phyloP scores from a whole-genome alignment of 768 basidiomycete species.

The Neoboletus magnificus region DNA sequence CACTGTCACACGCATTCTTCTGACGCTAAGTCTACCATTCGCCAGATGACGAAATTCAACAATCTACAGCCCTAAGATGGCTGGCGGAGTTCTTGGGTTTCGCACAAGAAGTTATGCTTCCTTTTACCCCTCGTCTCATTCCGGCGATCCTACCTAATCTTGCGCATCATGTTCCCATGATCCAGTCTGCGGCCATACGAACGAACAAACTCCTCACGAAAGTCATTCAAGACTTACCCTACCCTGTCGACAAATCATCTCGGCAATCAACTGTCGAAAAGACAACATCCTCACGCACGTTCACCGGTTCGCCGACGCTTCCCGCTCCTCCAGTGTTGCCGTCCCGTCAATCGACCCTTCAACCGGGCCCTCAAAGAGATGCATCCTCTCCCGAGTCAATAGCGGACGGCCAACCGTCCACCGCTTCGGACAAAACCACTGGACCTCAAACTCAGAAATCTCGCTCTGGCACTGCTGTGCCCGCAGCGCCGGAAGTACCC shows the following conservation, averaged over 20 bases:
- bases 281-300: slow-evolving; percentile 35
- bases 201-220: slow-evolving; percentile 83
- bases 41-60: slow-evolving; percentile 86
- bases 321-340: slow-evolving; percentile 36
- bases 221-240: slow-evolving; percentile 83
- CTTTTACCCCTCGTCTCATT: slow-evolving; percentile 90
- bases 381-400: slow-evolving; percentile 44
- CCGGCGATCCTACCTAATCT: slow-evolving; percentile 92
- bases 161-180: slow-evolving; percentile 85
- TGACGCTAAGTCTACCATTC: background rate
- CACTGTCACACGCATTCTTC: slow-evolving; percentile 1
- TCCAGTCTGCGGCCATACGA: slow-evolving; percentile 79
- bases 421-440: slow-evolving; percentile 37
- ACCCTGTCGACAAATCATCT: slow-evolving; percentile 51
- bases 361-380: slow-evolving; percentile 44
- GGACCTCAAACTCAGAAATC: slow-evolving; percentile 34
- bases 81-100: slow-evolving; percentile 86
- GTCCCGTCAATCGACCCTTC: slow-evolving; percentile 51
- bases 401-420: slow-evolving; percentile 30
- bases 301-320: slow-evolving; percentile 57
- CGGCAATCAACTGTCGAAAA: slow-evolving; percentile 27
- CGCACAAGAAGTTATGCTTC: slow-evolving; percentile 87
- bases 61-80: slow-evolving; percentile 93
- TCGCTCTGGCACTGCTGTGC: slow-evolving; percentile 22
- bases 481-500: slow-evolving; percentile 32